Conservation (phyloP, 108 stramenopile species). For the Cyclotella atomus region DNA sequence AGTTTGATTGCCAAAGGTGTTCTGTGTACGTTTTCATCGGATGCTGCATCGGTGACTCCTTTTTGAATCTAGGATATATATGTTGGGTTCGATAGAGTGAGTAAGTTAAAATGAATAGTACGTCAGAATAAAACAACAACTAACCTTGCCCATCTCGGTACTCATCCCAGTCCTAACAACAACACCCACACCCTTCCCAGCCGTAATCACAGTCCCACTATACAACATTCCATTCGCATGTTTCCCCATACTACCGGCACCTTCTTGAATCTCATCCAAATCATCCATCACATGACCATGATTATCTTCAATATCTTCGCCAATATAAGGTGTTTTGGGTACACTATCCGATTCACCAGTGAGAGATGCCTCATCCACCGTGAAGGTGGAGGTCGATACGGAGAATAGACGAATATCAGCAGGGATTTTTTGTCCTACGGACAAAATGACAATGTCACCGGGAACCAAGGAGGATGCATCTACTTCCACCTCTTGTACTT, state of each 20-base stretch:
- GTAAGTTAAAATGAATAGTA: no score
- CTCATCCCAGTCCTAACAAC: conserved; percentile 92
- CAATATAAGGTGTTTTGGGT: conserved; percentile 65
- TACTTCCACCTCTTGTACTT: conserved; percentile 50
- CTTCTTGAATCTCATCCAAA: conserved; percentile 31
- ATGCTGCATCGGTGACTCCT: conserved; percentile 76
- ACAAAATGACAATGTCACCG: conserved; percentile 91
- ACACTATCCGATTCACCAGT: conserved; percentile 90
- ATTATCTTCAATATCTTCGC: conserved; percentile 37
- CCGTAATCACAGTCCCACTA: conserved; percentile 92
- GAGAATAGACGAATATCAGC: conserved; percentile 88
- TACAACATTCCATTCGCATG: conserved; percentile 87
- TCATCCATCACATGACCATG: conserved; percentile 54
- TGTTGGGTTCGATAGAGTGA: no score
- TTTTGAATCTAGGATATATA: conserved; percentile 74
- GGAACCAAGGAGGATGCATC: conserved; percentile 86
- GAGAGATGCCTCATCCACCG: conserved; percentile 79
- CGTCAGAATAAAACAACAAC: no score
- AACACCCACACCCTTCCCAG: conserved; percentile 88
- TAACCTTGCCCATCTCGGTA: conserved; percentile 93
- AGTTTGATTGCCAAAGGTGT: conserved; percentile 95
- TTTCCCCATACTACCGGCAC: conserved; percentile 50
- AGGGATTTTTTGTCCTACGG: conserved; percentile 95
- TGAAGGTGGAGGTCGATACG: conserved; percentile 59
- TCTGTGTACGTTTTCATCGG: conserved; percentile 68